A percentile compares a stretch with the other conserved stretches of the same genome.
Evolutionary conservation across 805 yeast species (phyloP).

Genomic region (Saturnispora sanitii): DNA sequence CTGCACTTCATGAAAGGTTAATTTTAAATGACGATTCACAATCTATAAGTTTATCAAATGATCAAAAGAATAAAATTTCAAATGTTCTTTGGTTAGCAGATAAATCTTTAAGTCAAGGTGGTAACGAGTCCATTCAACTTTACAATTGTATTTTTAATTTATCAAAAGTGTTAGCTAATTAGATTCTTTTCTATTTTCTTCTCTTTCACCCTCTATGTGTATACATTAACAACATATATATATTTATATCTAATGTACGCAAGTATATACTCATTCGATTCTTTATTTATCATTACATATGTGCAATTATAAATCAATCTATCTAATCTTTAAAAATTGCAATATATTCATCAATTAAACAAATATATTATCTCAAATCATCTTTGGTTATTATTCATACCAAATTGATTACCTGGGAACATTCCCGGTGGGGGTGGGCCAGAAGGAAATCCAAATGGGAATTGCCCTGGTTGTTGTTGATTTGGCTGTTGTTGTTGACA

Average conservation of each 20-base stretch:
- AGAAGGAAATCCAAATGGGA: constrained; percentile 4
- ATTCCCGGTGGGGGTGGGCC: constrained; percentile 8
- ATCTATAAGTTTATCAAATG: constrained; percentile 42
- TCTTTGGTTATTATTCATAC: constrained; percentile 1
- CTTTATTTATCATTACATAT: too few species aligned
- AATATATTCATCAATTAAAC: neutral
- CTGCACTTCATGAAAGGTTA: constrained; percentile 25
- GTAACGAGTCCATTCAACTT: constrained; percentile 80
- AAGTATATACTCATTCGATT: too few species aligned
- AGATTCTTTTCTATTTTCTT: neutral
- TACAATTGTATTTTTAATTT: constrained; percentile 52
- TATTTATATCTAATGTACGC: too few species aligned
- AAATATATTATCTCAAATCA: too few species aligned
- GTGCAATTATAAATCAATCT: neutral
- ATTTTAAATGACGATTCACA: constrained; percentile 22
- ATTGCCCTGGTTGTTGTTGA: neutral
- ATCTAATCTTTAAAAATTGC: too few species aligned
- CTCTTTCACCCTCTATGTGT: too few species aligned
- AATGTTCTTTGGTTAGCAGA: constrained; percentile 65
- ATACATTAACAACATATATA: too few species aligned
- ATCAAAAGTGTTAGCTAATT: constrained; percentile 30
- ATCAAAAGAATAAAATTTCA: constrained; percentile 57
- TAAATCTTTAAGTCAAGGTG: constrained; percentile 65
- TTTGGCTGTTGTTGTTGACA: neutral
- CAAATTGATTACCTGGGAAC: neutral